phyloP scores from a whole-genome alignment of 176 grass and related monocot species.

The Musa acuminata region DNA sequence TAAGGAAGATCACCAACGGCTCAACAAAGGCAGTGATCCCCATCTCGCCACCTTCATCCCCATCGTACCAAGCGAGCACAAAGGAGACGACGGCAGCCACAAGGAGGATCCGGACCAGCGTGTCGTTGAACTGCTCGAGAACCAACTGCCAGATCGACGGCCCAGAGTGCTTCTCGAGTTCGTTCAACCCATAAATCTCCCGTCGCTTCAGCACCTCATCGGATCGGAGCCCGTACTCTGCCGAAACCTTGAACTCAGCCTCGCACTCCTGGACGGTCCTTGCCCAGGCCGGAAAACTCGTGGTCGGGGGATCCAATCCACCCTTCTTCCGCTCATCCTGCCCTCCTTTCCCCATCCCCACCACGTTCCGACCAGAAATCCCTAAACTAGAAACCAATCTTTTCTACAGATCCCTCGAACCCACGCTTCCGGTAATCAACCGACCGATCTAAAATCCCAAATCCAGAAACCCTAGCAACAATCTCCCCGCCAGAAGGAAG shows the following conservation, averaged over 20 bases:
- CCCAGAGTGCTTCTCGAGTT: constrained; percentile 73
- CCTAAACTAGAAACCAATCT: not conserved
- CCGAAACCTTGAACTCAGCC: constrained; percentile 7
- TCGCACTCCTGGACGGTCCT: constrained; percentile 48
- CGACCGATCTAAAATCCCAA: not conserved
- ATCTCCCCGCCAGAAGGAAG: not conserved
- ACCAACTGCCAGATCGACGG: constrained; percentile 60
- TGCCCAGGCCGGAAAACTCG: constrained; percentile 73
- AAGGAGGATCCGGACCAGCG: constrained; percentile 78
- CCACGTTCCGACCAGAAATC: not conserved
- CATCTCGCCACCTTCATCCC: constrained; percentile 26
- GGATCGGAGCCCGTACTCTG: constrained; percentile 26
- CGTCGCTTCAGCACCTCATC: constrained; percentile 38
- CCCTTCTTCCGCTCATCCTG: not conserved
- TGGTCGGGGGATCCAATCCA: not conserved
- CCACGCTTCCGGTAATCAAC: not conserved
- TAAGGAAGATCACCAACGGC: constrained; percentile 90
- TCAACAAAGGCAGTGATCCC: constrained; percentile 78
- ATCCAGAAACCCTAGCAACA: not conserved
- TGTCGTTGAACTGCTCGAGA: constrained; percentile 78
- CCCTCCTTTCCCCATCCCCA: constrained; percentile 14
- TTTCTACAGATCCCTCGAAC: not conserved
- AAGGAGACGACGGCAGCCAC: constrained; percentile 80
- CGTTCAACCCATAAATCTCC: constrained; percentile 39
- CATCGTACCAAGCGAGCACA: constrained; percentile 63